These are phyloP conservation scores for Penicillium sp. DNA, from an alignment of 2,329 filamentous ascomycete species.

Conservation along the genomic window DNA sequence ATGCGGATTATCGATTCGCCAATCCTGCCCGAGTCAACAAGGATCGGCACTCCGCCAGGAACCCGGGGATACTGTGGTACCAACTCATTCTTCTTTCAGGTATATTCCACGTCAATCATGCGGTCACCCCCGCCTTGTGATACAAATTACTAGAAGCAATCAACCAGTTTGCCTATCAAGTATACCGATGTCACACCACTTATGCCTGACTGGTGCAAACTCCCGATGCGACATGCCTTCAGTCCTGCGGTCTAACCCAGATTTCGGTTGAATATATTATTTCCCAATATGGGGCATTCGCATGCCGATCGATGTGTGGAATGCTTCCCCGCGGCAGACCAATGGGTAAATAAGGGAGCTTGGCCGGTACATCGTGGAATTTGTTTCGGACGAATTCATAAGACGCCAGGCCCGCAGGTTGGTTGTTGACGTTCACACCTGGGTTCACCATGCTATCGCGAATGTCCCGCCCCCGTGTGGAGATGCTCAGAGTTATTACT, in stretches of 20 bases:
- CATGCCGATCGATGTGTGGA: conserved; percentile 18
- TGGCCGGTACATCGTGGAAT: neutral
- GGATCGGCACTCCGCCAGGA: conserved; percentile 15
- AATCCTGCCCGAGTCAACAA: conserved; percentile 9
- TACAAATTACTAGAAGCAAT: neutral
- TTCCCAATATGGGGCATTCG: conserved; percentile 3
- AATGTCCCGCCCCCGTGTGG: neutral
- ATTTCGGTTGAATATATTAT: neutral
- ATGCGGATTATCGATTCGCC: conserved; percentile 10
- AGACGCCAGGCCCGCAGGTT: neutral
- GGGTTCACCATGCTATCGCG: conserved; percentile 9
- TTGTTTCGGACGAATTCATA: neutral
- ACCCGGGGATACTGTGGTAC: neutral
- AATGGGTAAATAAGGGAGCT: conserved; percentile 13
- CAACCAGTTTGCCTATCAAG: neutral
- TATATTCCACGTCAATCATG: neutral
- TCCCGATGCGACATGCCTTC: conserved; percentile 6
- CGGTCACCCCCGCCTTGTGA: neutral
- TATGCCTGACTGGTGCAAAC: neutral
- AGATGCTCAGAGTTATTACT: conserved; percentile 4
- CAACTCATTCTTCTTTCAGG: neutral
- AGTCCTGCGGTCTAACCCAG: neutral
- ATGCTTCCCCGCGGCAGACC: conserved; percentile 16
- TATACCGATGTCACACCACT: neutral
- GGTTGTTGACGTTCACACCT: neutral